Percentiles rank a stretch among this genome's conserved stretches.
phyloP scores from a whole-genome alignment of 192 early-diverging fungal species.

The Backusella morwellensis region DNA sequence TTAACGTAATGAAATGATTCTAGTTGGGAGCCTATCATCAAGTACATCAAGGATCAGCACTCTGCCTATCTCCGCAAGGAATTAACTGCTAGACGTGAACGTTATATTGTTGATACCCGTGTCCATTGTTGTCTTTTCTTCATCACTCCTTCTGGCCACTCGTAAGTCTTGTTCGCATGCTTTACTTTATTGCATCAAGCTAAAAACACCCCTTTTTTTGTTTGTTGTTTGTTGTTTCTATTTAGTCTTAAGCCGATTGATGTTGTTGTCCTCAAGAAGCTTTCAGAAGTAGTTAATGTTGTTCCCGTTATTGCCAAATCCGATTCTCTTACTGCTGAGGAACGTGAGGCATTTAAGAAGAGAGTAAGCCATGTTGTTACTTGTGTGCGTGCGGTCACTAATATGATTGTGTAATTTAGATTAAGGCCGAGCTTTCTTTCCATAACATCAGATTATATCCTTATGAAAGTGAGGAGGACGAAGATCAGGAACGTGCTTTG shows the following conservation, averaged over 20 bases:
- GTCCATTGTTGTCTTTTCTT: slow-evolving; percentile 97
- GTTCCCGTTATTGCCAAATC: slow-evolving; percentile 90
- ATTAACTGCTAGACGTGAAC: slow-evolving; percentile 81
- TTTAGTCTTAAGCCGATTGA: slow-evolving; percentile 80
- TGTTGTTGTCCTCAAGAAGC: slow-evolving; percentile 79
- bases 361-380: slow-evolving; percentile 43
- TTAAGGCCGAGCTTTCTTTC: slow-evolving; percentile 88
- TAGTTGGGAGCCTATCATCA: slow-evolving; percentile 95
- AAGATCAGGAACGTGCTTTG: slow-evolving; percentile 70
- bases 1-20: slow-evolving; percentile 55
- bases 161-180: slow-evolving; percentile 47
- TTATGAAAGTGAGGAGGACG: slow-evolving; percentile 82
- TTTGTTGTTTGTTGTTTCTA: neutral
- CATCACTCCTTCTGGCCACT: slow-evolving; percentile 92
- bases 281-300: slow-evolving; percentile 83
- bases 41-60: slow-evolving; percentile 99
- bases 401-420: slow-evolving; percentile 35
- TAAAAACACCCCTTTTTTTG: neutral
- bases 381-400: neutral
- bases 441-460: slow-evolving; percentile 92
- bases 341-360: slow-evolving; percentile 78
- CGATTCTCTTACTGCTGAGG: slow-evolving; percentile 82
- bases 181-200: neutral
- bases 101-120: slow-evolving; percentile 90
- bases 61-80: slow-evolving; percentile 92